Conservation (phyloP, 306 rosid species). For the Citrullus amarus region DNA sequence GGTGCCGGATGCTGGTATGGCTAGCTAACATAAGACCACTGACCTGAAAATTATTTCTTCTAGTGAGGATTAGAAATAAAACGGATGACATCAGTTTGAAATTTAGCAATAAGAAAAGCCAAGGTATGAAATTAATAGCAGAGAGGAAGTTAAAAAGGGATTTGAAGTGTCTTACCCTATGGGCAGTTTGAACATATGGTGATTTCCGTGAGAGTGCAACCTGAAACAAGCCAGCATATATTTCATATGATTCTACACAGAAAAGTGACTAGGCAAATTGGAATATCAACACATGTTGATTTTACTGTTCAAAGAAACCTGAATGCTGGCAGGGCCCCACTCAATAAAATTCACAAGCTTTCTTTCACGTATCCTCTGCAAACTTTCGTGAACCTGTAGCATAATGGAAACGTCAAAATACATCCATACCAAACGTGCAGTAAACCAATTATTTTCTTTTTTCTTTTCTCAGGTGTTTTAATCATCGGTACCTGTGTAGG, state of each 20-base stretch:
- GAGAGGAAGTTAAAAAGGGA: background rate
- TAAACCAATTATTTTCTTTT: background rate
- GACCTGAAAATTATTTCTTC: constrained; percentile 37
- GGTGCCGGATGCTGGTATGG: constrained; percentile 96
- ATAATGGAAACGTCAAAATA: constrained; percentile 15
- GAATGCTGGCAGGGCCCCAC: constrained; percentile 99
- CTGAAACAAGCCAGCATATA: constrained; percentile 20
- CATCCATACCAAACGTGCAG: background rate
- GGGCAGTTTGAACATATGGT: constrained; percentile 98
- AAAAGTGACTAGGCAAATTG: background rate
- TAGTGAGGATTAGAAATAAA: background rate
- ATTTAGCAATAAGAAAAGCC: background rate
- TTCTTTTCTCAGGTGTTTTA: background rate
- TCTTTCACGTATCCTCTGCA: constrained; percentile 98
- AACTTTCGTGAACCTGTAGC: constrained; percentile 91
- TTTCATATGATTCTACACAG: background rate
- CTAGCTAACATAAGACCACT: constrained; percentile 98
- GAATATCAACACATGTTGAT: constrained; percentile 9
- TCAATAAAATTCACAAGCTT: constrained; percentile 95
- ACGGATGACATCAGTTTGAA: background rate
- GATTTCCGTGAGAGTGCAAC: constrained; percentile 97
- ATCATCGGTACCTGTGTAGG: constrained; percentile 73
- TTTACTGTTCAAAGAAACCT: constrained; percentile 35
- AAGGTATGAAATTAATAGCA: background rate
- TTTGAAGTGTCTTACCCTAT: constrained; percentile 41